Base-by-base conservation (phyloP, 2,329 filamentous ascomycete species). In the Hymenoscyphus scutula region DNA sequence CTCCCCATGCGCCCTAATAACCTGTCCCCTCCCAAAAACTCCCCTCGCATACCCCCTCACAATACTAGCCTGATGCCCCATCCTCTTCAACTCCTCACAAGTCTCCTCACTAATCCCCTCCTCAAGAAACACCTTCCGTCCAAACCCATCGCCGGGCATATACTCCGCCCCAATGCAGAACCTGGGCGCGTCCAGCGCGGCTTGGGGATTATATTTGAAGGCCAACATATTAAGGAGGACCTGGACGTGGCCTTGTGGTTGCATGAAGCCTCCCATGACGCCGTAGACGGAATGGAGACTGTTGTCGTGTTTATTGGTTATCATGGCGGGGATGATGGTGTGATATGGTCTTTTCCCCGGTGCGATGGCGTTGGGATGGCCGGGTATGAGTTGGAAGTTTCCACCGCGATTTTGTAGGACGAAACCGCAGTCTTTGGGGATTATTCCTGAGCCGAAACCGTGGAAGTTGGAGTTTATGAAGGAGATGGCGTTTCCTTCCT, bases 211-310 rank as follows among this genome's bases (percentile, higher is more conserved):
- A 59, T 92, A 81, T 1, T 87, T 86, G 70, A 93, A 96, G 0
- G 92, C 85, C 0, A 96, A 77, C 84, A 96, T 93, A 68, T 96
- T 96, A 1, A 98, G 81, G 10, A 99, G 78, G 0, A 97, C 92
- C 76, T 98, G 95, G 0, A 98, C 88, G 64, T 98, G 95, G 25
- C 94, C 95, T 76, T 98, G 95, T 0, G 95, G 95, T 78, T 99
- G 95, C 90, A 98, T 98, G 77, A 96, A 98, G 2, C 92, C 94
- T 59, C 95, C 95, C 95, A 98, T 98, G 64, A 98, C 94, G 59
- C 95, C 95, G 71, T 94, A 97, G 0, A 96, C 90, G 3, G 86
- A 89, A 75, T 97, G 91, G 62, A 98, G 78, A 56, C 84, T 88
- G 29, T 85, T 85, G 69, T 96, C 92, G 4, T 79, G 78, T 19